Evolutionary conservation across 495 filamentous ascomycete genomes (phyloP).

Genomic region (Acidomyces sp.): DNA sequence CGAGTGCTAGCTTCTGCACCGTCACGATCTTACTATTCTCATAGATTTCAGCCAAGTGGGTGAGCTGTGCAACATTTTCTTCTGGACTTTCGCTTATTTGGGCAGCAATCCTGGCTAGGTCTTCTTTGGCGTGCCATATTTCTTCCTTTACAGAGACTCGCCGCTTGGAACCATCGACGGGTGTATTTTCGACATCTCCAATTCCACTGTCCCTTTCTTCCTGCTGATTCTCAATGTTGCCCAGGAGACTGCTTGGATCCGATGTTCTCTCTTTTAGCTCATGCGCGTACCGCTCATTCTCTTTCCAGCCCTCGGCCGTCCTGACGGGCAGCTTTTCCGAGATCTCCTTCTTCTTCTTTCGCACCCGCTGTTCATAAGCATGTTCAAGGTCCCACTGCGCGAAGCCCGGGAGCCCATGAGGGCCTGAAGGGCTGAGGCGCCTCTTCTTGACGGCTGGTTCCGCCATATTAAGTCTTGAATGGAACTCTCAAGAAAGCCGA

Average conservation of each 20-base stretch:
- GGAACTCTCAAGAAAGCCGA: too few relatives aligned
- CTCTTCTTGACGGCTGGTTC: slow-evolving; percentile 40
- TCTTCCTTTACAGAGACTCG: slow-evolving; percentile 60
- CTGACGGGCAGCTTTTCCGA: slow-evolving; percentile 64
- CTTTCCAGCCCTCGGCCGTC: slow-evolving; percentile 58
- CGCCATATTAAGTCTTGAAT: slow-evolving; percentile 31
- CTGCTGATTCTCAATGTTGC: slow-evolving; percentile 38
- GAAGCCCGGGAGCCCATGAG: slow-evolving; percentile 11
- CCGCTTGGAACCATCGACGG: slow-evolving; percentile 39
- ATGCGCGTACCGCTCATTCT: slow-evolving; percentile 33
- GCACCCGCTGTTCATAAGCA: slow-evolving; percentile 67
- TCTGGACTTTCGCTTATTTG: slow-evolving; percentile 86
- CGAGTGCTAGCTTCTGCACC: slow-evolving; percentile 71
- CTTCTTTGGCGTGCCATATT: slow-evolving; percentile 78
- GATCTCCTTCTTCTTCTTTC: slow-evolving; percentile 56
- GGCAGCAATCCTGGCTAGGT: slow-evolving; percentile 68
- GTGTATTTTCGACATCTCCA: slow-evolving; percentile 30
- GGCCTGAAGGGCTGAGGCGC: slow-evolving; percentile 38
- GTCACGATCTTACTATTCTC: slow-evolving; percentile 52
- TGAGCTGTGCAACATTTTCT: slow-evolving; percentile 63
- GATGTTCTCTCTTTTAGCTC: slow-evolving; percentile 29
- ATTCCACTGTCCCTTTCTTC: slow-evolving; percentile 42
- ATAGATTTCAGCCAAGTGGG: slow-evolving; percentile 60
- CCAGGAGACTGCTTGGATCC: slow-evolving; percentile 39
- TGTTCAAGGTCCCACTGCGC: slow-evolving; percentile 79